Percentiles rank a stretch among this genome's conserved stretches.
phyloP scores from a whole-genome alignment of 176 grass and related monocot species.

The Zea mays region Zm-B73-REFERENCE-NAM-5.0 NC_050097.1:194959501-194960000 shows the following conservation, averaged over 20 bases:
- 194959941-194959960: background rate
- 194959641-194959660: conserved; percentile 47
- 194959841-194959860: conserved; percentile 9
- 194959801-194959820: background rate
- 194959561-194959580: background rate
- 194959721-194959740: conserved; percentile 12
- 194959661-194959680: background rate
- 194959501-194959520: conserved; percentile 24
- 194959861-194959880: background rate
- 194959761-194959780: background rate
- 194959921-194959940: background rate
- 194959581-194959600: conserved; percentile 22
- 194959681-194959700: conserved; percentile 24
- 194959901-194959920: conserved; percentile 6
- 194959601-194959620: conserved; percentile 31
- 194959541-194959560: background rate
- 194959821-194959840: conserved; percentile 21
- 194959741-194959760: conserved; percentile 46
- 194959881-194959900: background rate
- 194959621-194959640: conserved; percentile 42
- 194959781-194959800: conserved; percentile 16
- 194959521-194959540: conserved; percentile 14
- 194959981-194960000: conserved; percentile 1
- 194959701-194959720: conserved; percentile 37
- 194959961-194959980: conserved; percentile 12